These are phyloP conservation scores for Ascochyta koolunga DNA, from an alignment of 2,329 filamentous ascomycete genomes.

Conservation along the genomic window DNA sequence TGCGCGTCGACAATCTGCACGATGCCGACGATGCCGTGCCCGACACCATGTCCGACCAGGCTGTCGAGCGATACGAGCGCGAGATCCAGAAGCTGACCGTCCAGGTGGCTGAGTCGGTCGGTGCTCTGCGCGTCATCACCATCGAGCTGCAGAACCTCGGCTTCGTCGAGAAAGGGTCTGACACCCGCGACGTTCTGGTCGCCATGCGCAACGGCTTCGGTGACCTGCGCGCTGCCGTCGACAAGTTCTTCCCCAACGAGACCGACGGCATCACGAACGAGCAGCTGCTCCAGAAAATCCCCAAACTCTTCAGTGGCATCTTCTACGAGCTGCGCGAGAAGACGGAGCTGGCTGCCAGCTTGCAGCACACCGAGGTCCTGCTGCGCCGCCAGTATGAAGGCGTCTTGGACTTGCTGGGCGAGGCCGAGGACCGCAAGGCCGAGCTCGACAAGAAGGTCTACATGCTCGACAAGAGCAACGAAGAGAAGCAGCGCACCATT, in stretches of 20 bases:
- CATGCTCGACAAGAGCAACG: slow-evolving; percentile 46
- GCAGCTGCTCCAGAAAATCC: slow-evolving; percentile 48
- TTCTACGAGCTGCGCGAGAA: slow-evolving; percentile 42
- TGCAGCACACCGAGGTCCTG: slow-evolving; percentile 46
- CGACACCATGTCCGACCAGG: slow-evolving; percentile 45
- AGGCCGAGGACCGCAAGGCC: slow-evolving; percentile 43
- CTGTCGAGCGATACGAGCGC: slow-evolving; percentile 45
- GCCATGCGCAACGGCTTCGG: slow-evolving; percentile 52
- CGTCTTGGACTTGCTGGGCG: slow-evolving; percentile 36
- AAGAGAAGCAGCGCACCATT: slow-evolving; percentile 47
- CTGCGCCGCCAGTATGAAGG: slow-evolving; percentile 45
- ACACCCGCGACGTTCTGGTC: slow-evolving; percentile 43
- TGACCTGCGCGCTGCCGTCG: slow-evolving; percentile 47
- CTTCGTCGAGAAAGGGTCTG: slow-evolving; percentile 44
- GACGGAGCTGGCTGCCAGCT: slow-evolving; percentile 32
- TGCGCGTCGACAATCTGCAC: slow-evolving; percentile 34
- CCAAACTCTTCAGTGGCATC: slow-evolving; percentile 47
- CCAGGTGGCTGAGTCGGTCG: slow-evolving; percentile 49
- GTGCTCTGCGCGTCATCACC: slow-evolving; percentile 50
- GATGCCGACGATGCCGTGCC: slow-evolving; percentile 30
- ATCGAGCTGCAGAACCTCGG: slow-evolving; percentile 54
- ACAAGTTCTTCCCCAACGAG: slow-evolving; percentile 49
- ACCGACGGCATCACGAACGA: slow-evolving; percentile 47
- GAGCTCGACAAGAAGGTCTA: slow-evolving; percentile 46
- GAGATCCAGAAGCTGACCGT: slow-evolving; percentile 48